These are phyloP conservation scores for Neobulgaria alba DNA, from an alignment of 2,329 filamentous ascomycete genomes.

Conservation along the genomic window DNA sequence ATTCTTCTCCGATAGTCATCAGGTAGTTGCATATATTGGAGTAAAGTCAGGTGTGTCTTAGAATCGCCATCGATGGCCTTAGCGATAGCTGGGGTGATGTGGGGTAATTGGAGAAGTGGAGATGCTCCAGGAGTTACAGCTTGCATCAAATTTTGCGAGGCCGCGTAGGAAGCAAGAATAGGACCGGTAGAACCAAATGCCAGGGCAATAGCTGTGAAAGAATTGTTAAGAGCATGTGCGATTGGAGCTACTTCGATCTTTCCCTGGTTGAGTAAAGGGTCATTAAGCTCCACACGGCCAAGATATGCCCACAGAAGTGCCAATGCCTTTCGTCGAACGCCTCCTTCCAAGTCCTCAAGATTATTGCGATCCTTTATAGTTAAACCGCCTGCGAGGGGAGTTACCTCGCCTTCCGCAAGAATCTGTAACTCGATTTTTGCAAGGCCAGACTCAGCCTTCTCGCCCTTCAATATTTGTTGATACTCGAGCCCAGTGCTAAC, in stretches of 20 bases:
- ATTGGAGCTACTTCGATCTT: constrained; percentile 88
- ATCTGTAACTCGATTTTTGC: constrained; percentile 78
- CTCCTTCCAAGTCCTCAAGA: constrained; percentile 73
- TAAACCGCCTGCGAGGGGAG: constrained; percentile 49
- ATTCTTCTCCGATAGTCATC: constrained; percentile 65
- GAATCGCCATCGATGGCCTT: constrained; percentile 65
- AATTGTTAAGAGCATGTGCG: constrained; percentile 75
- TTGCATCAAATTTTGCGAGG: constrained; percentile 83
- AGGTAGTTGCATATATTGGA: constrained; percentile 81
- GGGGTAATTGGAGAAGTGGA: constrained; percentile 83
- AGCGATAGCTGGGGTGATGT: constrained; percentile 64
- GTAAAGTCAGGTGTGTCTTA: constrained; percentile 67
- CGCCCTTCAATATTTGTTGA: constrained; percentile 63
- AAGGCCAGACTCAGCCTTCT: constrained; percentile 71
- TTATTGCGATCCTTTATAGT: constrained; percentile 65
- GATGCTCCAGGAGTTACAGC: constrained; percentile 76
- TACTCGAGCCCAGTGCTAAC: constrained; percentile 84
- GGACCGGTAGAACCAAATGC: constrained; percentile 79
- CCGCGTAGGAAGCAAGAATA: constrained; percentile 71
- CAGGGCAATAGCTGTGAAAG: constrained; percentile 78
- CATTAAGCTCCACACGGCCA: constrained; percentile 76
- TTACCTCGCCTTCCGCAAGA: constrained; percentile 48
- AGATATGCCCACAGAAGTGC: constrained; percentile 93
- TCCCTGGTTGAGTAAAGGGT: constrained; percentile 66
- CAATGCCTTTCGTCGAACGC: constrained; percentile 74